Percentiles rank a stretch among this genome's conserved stretches.
phyloP scores from a whole-genome alignment of 768 basidiomycete genomes.

The Gautieria morchelliformis region DNA sequence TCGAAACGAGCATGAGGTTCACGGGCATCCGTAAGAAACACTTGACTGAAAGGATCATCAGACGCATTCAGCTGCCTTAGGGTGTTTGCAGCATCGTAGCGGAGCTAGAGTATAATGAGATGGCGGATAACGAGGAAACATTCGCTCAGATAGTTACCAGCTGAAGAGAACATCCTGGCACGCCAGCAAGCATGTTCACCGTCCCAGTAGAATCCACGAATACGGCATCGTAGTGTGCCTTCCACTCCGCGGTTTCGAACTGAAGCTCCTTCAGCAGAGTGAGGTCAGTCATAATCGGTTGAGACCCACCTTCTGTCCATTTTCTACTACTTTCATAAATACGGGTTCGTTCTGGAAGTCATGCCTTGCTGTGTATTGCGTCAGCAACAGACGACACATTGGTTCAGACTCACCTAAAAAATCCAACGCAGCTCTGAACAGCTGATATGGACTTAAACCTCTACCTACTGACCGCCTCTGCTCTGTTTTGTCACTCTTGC shows the following conservation, averaged over 20 bases:
- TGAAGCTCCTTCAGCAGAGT: constrained; percentile 18
- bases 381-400: constrained; percentile 2
- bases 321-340: constrained; percentile 44
- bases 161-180: constrained; percentile 70
- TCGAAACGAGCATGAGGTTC: constrained; percentile 65
- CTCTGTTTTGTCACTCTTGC: constrained; percentile 17
- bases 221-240: constrained; percentile 38
- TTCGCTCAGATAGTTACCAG: constrained; percentile 38
- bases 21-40: constrained; percentile 66
- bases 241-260: constrained; percentile 54
- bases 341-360: constrained; percentile 49
- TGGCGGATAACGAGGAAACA: neutral
- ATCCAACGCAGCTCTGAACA: constrained; percentile 78
- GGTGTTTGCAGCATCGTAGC: constrained; percentile 66
- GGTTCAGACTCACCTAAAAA: constrained; percentile 53
- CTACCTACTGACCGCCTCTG: constrained; percentile 57
- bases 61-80: constrained; percentile 36
- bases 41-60: constrained; percentile 52
- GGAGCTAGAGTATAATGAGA: constrained; percentile 37
- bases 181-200: constrained; percentile 66
- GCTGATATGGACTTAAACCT: constrained; percentile 83
- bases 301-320: constrained; percentile 42
- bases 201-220: constrained; percentile 74
- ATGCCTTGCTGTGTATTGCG: constrained; percentile 45
- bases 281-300: neutral